These are phyloP conservation scores for Geosmithia morbida DNA, from an alignment of 2,329 filamentous ascomycete genomes.

Conservation along the genomic window DNA sequence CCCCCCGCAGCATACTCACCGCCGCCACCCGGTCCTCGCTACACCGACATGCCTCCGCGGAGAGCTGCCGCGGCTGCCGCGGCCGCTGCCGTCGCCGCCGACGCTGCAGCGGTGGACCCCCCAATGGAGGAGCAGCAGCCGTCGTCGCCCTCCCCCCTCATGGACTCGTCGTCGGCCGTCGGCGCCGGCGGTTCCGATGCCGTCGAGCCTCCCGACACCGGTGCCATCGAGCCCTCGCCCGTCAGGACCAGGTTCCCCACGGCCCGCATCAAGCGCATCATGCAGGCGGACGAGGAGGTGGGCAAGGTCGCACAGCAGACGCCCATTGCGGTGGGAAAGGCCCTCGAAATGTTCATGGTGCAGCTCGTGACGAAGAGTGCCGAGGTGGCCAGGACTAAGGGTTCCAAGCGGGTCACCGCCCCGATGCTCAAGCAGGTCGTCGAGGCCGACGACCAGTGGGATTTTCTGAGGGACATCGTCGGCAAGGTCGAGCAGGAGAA, in stretches of 20 bases:
- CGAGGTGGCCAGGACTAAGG: slow-evolving; percentile 65
- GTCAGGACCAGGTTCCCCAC: slow-evolving; percentile 96
- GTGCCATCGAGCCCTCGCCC: slow-evolving; percentile 43
- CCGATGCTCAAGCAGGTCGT: slow-evolving; percentile 87
- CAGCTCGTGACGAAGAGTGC: slow-evolving; percentile 81
- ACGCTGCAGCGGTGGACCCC: not conserved
- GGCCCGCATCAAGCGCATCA: slow-evolving; percentile 94
- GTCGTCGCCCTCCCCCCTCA: not conserved
- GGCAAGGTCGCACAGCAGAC: slow-evolving; percentile 98
- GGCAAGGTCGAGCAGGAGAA: slow-evolving; percentile 60
- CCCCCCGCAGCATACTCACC: not conserved
- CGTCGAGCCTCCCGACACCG: no score
- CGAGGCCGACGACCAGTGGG: slow-evolving; percentile 78
- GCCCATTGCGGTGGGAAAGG: slow-evolving; percentile 89
- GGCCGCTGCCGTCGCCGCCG: slow-evolving; percentile 1
- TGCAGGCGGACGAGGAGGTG: slow-evolving; percentile 98
- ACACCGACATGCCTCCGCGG: not conserved
- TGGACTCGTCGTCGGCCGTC: not conserved
- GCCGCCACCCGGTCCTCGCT: not conserved
- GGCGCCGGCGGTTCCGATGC: no score
- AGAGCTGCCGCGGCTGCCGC: slow-evolving; percentile 1
- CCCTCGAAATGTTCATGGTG: slow-evolving; percentile 96
- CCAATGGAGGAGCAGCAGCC: not conserved
- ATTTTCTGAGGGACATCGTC: slow-evolving; percentile 86
- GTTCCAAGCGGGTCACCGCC: slow-evolving; percentile 79